A percentile compares a stretch with the other conserved stretches of the same genome.
phyloP scores from a whole-genome alignment of 192 early-diverging fungal species.

The Entomortierella chlamydospora region DNA sequence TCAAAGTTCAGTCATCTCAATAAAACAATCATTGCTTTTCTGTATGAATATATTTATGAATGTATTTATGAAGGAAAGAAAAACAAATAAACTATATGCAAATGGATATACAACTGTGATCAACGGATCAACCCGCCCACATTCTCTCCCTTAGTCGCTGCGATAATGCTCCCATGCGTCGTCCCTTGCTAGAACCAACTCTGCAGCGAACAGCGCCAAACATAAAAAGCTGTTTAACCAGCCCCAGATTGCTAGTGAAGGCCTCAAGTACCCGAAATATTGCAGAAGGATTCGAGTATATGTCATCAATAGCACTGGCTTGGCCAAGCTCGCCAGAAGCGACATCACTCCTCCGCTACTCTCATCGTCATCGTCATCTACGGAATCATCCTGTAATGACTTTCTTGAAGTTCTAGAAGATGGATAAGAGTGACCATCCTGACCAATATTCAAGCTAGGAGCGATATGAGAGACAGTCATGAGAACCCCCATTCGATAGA shows the following conservation, averaged over 20 bases:
- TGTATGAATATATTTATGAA: neutral
- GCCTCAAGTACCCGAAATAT: slow-evolving; percentile 41
- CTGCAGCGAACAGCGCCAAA: slow-evolving; percentile 35
- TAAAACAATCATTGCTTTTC: too few species aligned
- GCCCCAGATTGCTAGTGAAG: slow-evolving; percentile 44
- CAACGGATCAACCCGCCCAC: too few species aligned
- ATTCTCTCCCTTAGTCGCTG: neutral
- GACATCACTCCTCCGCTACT: slow-evolving; percentile 14
- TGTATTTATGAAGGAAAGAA: neutral
- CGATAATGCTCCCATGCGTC: slow-evolving; percentile 48
- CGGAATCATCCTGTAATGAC: slow-evolving; percentile 8
- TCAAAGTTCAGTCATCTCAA: too few species aligned
- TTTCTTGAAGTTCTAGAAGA: slow-evolving; percentile 13
- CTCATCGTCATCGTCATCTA: slow-evolving; percentile 20
- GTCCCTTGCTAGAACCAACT: slow-evolving; percentile 40
- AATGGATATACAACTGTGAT: too few species aligned
- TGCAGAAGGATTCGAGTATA: slow-evolving; percentile 42
- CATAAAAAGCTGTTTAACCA: slow-evolving; percentile 48
- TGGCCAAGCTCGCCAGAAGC: slow-evolving; percentile 37
- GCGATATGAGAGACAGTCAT: slow-evolving; percentile 43
- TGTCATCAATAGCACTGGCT: slow-evolving; percentile 50
- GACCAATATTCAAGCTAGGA: slow-evolving; percentile 41
- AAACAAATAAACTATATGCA: neutral
- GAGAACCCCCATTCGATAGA: slow-evolving; percentile 49
- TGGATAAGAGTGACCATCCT: neutral